Evolutionary conservation across 2,329 filamentous ascomycete species (phyloP), one percentile per base, ranked within the genome.

Genomic region (Sporothrix curviconia): DNA sequence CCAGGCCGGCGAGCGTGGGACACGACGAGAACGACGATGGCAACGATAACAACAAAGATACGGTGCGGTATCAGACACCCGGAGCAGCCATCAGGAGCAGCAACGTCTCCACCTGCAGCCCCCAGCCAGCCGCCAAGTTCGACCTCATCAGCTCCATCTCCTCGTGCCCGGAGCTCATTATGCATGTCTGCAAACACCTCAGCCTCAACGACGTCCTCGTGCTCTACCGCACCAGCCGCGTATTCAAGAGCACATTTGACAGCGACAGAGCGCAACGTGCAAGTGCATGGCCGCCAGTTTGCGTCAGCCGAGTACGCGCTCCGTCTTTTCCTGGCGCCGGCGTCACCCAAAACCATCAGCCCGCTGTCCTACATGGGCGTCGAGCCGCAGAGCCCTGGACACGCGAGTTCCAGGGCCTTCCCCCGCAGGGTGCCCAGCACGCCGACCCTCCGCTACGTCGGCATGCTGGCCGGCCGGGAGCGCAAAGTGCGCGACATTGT

Each of bases 141-240:
- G 74, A 80, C 62, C 66, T 80, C 46, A 67, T 82, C 63, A 71
- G 69, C 36, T 70, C 69, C 0, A 59, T 81, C 15, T 74, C 71
- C 56, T 69, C 69, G 47, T 72, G 72, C 61, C 68, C 77, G 4
- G 79, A 84, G 55, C 70, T 89, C 4, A 70, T 78, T 44, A 72
- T 84, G 47, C 72, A 78, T 50, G 65, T 89, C 7, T 77, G 79
- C 58, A 75, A 76, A 62, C 74, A 80, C 58, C 75, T 90, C 19
- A 67, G 69, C 7, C 70, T 81, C 0, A 66, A 71, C 14, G 82
- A 85, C 55, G 73, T 91, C 7, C 67, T 90, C 59, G 78, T 73
- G 44, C 75, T 91, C 34, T 90, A 87, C 73, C 74, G 78, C 62
- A 80, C 83, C 62, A 87, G 81, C 67, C 80, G 76, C 56, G 74